Evolutionary conservation across 352 stramenopile genomes (phyloP).

Genomic region (Pythium graminicola): DNA sequence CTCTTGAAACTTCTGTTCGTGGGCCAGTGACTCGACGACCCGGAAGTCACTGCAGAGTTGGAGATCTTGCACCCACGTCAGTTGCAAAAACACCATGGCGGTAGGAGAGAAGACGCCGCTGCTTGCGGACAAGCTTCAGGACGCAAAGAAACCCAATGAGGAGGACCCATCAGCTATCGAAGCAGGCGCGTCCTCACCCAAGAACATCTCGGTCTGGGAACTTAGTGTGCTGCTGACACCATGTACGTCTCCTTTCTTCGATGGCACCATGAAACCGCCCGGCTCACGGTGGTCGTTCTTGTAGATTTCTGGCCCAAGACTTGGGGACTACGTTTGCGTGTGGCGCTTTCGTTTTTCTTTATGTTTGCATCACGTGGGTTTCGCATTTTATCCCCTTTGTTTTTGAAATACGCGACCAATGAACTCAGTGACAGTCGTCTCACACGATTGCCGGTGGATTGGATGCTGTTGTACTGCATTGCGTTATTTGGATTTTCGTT

Average conservation of each 20-base stretch:
- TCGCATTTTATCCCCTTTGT: slow-evolving; percentile 63
- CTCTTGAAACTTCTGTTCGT: too few species aligned
- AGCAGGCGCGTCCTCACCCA: slow-evolving; percentile 1
- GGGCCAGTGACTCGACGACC: too few species aligned
- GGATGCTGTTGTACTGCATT: slow-evolving; percentile 60
- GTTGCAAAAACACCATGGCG: slow-evolving; percentile 25
- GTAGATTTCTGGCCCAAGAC: slow-evolving; percentile 72
- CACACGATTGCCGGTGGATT: slow-evolving; percentile 32
- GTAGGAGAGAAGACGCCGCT: slow-evolving; percentile 24
- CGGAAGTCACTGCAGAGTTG: too few species aligned
- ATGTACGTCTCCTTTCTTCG: slow-evolving; percentile 32
- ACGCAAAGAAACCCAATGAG: slow-evolving; percentile 14
- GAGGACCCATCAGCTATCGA: slow-evolving; percentile 25
- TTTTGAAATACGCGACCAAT: slow-evolving; percentile 63
- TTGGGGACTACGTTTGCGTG: slow-evolving; percentile 59
- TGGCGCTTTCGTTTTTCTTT: slow-evolving; percentile 53
- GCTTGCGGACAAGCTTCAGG: slow-evolving; percentile 22
- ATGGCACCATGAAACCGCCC: too few species aligned
- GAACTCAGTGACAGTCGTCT: slow-evolving; percentile 35
- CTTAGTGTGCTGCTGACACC: slow-evolving; percentile 64
- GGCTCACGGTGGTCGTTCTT: neutral
- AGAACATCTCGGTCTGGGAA: slow-evolving; percentile 41
- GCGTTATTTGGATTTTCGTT: slow-evolving; percentile 61
- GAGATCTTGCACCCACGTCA: too few species aligned
- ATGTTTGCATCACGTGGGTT: slow-evolving; percentile 65